Evolutionary conservation across 768 basidiomycete genomes (phyloP), one percentile per base, ranked within the genome.

Genomic region (Lepiota venenata): DNA sequence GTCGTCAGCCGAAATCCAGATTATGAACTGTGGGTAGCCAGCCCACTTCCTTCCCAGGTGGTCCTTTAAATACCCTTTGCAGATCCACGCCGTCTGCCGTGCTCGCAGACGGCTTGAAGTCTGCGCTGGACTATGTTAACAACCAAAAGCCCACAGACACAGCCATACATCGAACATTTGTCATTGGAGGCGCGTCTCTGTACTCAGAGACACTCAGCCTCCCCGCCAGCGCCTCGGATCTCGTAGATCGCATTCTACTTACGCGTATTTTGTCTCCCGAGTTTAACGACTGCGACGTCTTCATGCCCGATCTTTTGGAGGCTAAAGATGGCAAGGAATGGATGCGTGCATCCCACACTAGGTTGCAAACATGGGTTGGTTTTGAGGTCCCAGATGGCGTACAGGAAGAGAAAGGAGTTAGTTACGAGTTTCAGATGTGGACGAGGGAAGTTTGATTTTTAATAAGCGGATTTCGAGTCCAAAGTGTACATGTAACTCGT

Each of bases 341-440:
- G 91, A 71, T 58, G 57, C 73, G 70, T 61, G 76, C 83, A 29
- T 70, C 78, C 14, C 84, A 91, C 60, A 73, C 74, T 16, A 85
- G 83, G 52, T 74, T 97, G 66, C 66, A 78, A 57, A 76, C 74
- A 9, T 98, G 93, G 93, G 83, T 82, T 0, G 93, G 87, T 27
- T 89, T 88, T 62, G 81, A 86, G 10, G 90, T 95, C 45, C 79
- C 87, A 11, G 73, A 77, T 57, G 93, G 91, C 3, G 71, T 81
- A 62, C 86, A 91, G 68, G 82, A 84, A 66, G 93, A 97, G 69
- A 88, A 88, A 51, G 91, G 86, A 9, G 75, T 92, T 42, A 75
- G 79, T 60, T 99, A 95, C 67, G 89, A 91, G 72, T 97, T 87
- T 69, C 91, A 99, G 74, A 93, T 99, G 93, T 99, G 96, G 96